These are phyloP conservation scores for Xylariaceae sp. DNA, from an alignment of 2,329 filamentous ascomycete species.

Conservation along the genomic window DNA sequence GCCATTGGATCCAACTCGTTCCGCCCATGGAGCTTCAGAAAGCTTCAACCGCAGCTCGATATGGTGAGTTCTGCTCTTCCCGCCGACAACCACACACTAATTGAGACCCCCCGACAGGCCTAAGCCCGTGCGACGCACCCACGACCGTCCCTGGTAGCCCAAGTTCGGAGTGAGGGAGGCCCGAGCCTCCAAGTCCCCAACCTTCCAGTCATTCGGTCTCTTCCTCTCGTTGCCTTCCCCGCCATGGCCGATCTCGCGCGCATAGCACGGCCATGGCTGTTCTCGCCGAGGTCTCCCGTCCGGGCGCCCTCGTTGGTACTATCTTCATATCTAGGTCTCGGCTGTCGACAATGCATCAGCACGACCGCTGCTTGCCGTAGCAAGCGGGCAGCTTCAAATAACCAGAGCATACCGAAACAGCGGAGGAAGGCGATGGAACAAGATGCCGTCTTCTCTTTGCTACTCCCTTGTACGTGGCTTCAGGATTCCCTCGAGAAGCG, in stretches of 20 bases:
- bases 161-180: conserved; percentile 7
- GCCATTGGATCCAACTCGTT: background rate
- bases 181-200: conserved; percentile 7
- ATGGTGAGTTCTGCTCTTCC: conserved; percentile 1
- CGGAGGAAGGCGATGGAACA: background rate
- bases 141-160: background rate
- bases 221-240: background rate
- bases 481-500: background rate
- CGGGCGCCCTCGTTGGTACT: background rate
- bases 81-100: background rate
- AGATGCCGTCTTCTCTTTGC: conserved; percentile 7
- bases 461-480: conserved; percentile 25
- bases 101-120: background rate
- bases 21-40: background rate
- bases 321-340: conserved; percentile 8
- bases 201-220: background rate
- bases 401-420: background rate
- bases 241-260: conserved; percentile 22
- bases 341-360: conserved; percentile 15
- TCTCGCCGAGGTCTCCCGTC: conserved; percentile 1
- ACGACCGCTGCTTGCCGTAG: conserved; percentile 12
- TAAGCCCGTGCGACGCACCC: background rate
- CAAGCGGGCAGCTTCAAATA: background rate
- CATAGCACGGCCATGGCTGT: conserved; percentile 21
- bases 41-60: conserved; percentile 4